These are phyloP conservation scores for Boletus pseudo-olivaceus DNA, from an alignment of 768 basidiomycete species.

Conservation along the genomic window DNA sequence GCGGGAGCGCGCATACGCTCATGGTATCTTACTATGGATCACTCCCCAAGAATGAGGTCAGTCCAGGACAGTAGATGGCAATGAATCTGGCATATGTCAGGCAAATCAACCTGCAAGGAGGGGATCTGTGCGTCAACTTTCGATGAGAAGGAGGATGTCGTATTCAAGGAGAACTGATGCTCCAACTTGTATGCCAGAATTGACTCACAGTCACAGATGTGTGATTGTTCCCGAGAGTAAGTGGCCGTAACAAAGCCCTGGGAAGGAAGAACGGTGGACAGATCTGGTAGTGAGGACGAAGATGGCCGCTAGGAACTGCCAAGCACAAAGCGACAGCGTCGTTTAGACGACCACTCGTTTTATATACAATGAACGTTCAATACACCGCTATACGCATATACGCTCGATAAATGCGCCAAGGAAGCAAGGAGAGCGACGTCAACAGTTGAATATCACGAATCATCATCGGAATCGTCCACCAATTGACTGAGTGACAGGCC, in stretches of 20 bases:
- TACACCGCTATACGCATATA: conserved; percentile 2
- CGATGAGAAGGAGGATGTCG: background rate
- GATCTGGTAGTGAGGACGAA: background rate
- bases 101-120: no score
- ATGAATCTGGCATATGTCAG: no score
- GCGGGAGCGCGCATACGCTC: no score
- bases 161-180: background rate
- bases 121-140: no score
- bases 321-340: background rate
- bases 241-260: background rate
- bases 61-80: no score
- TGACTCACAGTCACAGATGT: background rate
- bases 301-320: background rate
- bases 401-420: conserved; percentile 8
- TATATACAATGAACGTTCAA: conserved; percentile 5
- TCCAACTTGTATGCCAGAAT: background rate
- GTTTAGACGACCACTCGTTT: background rate
- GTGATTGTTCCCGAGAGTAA: background rate
- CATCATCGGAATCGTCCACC: conserved; percentile 29
- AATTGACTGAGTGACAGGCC: conserved; percentile 25
- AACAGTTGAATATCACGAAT: conserved; percentile 14
- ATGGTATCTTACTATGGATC: no score
- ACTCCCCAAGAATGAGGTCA: no score
- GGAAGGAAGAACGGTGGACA: background rate
- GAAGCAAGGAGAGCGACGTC: background rate